Evolutionary conservation across 1,139 yeast species (phyloP).

Genomic region (Suhomyces maxii): DNA sequence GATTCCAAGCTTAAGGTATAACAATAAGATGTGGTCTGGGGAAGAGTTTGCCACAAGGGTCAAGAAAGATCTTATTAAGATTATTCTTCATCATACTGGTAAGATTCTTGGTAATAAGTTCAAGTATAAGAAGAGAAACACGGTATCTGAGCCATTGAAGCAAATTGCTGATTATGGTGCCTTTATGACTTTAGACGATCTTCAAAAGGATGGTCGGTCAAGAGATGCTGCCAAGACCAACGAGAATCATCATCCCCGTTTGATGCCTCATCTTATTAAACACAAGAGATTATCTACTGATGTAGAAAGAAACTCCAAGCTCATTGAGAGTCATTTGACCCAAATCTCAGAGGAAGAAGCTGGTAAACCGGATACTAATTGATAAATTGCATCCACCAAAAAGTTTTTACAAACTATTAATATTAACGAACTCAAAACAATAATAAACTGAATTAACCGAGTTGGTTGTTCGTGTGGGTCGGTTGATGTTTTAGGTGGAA

Average conservation of each 20-base stretch:
- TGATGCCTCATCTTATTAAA: conserved; percentile 3
- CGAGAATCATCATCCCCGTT: conserved; percentile 8
- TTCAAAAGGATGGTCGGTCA: conserved; percentile 33
- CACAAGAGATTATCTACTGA: background rate
- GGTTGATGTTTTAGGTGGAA: too few species aligned
- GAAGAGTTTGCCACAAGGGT: conserved; percentile 67
- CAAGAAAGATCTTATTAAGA: conserved; percentile 66
- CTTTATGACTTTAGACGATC: conserved; percentile 41
- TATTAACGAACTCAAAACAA: too few species aligned
- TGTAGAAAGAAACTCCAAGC: background rate
- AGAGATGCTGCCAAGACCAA: conserved; percentile 21
- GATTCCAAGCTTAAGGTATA: conserved; percentile 65
- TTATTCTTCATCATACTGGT: conserved; percentile 74
- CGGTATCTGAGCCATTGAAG: conserved; percentile 38
- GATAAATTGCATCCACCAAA: too few species aligned
- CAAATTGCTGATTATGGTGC: conserved; percentile 45
- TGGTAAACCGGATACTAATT: too few species aligned
- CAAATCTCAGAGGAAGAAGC: background rate
- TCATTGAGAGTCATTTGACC: background rate
- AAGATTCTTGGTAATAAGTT: conserved; percentile 78
- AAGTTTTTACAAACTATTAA: too few species aligned
- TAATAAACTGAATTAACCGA: too few species aligned
- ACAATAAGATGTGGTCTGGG: conserved; percentile 74
- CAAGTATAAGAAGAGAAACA: conserved; percentile 39
- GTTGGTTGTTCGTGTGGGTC: too few species aligned